Base-by-base conservation (phyloP, 768 basidiomycete species). In the Lyophyllum decastes region DNA sequence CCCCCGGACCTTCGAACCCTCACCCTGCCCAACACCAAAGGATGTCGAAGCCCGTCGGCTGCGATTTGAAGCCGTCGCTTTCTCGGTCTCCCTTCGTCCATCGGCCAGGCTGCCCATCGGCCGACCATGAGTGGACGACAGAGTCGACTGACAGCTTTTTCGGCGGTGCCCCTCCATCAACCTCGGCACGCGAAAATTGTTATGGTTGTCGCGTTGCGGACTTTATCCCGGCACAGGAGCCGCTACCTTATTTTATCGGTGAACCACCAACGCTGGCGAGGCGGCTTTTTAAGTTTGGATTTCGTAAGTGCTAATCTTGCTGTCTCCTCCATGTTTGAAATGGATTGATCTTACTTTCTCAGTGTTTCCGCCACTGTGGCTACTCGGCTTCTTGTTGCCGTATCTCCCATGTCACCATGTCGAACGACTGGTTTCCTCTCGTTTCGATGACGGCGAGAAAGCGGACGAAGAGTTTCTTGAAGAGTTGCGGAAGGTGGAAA, bases 101-200 rank as follows among this genome's bases (percentile, higher is more conserved):
- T 16, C 56, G 44, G 9, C 33, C 43, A 22, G 56, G 43, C 4
- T 58, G 56, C 34, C 56, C 50, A n/a, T 58, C 56, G 11, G 33
- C 44, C 44, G 49, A 52, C 21, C 38, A 35, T 30, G 34, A 44
- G 30, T 58, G 56, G 56, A 34, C 49, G 17, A 43, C 45, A 17
- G 30, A 50, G 14, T 58, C 56, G 17, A 58, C 56, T n/a, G 56
- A 58, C 26, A 58, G 50, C n/a, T 25, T 58, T n/a, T 46, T 33
- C 43, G 35, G n/a, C 8, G 49, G 49, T 19, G 41, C 50, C 14
- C 50, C 50, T 14, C 22, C 51, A 10, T 26, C 45, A 5, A 21
- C 24, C 8, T 33, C 33, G 2, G 33, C 16, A 19, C 49, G 30
- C 17, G 40, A 40, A 22, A 52, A 58, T 16, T 58, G 56, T 25